A percentile compares a stretch with the other conserved stretches of the same genome.
Conservation (phyloP, 2,329 filamentous ascomycete genomes). For the Fusarium guadeloupense region DNA sequence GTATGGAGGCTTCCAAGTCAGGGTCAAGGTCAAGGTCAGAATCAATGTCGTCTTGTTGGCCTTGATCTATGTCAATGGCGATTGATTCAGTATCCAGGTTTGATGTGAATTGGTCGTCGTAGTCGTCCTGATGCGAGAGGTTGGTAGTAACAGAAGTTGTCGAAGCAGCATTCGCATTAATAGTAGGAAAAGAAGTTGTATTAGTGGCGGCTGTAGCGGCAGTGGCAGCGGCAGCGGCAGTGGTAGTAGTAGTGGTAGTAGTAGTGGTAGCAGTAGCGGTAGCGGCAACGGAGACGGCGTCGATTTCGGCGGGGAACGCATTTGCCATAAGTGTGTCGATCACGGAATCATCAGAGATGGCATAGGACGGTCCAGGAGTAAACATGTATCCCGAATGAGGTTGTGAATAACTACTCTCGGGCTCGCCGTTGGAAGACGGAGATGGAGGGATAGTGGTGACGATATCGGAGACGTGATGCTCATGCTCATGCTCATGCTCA, state of each 20-base stretch:
- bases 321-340: conserved; percentile 36
- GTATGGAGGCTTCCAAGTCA: conserved; percentile 12
- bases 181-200: conserved; percentile 12
- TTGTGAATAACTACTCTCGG: conserved; percentile 5
- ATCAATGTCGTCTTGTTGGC: conserved; percentile 9
- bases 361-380: conserved; percentile 3
- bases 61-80: conserved; percentile 7
- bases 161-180: conserved; percentile 1
- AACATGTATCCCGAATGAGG: conserved; percentile 12
- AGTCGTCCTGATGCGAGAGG: conserved; percentile 2
- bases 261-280: conserved; percentile 12
- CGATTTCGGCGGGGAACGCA: conserved; percentile 22
- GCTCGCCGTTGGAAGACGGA: conserved; percentile 3
- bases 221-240: conserved; percentile 11
- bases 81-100: conserved; percentile 16
- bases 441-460: background rate
- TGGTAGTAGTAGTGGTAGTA: conserved; percentile 17
- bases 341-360: conserved; percentile 4
- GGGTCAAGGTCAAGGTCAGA: background rate
- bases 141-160: conserved; percentile 1
- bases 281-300: conserved; percentile 17
- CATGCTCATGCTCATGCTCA: conserved; percentile 21
- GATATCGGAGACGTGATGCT: background rate
- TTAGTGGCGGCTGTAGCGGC: conserved; percentile 13
- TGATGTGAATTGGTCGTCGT: conserved; percentile 5